Base-by-base conservation (phyloP, 2,329 filamentous ascomycete genomes). In the Harringtonia lauricola region DNA sequence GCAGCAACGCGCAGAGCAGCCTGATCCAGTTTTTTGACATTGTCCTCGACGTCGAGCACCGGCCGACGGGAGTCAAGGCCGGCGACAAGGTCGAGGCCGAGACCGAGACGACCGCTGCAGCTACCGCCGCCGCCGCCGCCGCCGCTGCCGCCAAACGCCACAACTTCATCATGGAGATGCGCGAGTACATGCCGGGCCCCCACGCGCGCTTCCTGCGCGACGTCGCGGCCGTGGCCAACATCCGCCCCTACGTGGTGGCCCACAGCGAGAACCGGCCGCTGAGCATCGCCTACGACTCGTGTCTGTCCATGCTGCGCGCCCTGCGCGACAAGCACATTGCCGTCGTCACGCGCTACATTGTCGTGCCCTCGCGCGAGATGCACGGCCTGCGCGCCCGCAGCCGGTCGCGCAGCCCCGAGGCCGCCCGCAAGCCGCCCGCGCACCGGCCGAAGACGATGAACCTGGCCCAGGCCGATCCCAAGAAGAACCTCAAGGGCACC, bases 21-120 rank as follows among this genome's bases (percentile, higher is more conserved):
- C 69, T 96, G 47, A 92, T 98, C 49, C 92, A 98, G 55, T 95
- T 96, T 68, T 96, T 96, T 57, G 92, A 98, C 60, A 79, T 96
- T 40, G 80, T 86, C 2, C 76, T 98, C 2, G 88, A 88, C 36
- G 76, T 98, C 42, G 82, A 92, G 58, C 92, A 98, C 62, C 80
- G 85, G 9, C 88, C 90, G 0, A 96, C 92, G 0, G 90, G 90
- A 33, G 40, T n/a, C 13, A 61, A 63, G 5, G 70, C 70, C 30
- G 40, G 29, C 4, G 35, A 34, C 8, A 29, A 28, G 22, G 61
- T 64, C 4, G 70, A 71, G 29, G 28, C 28, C 15, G 37, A 35
- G 24, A 26, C 26, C 13, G 39, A n/a, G n/a, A n/a, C n/a, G n/a
- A 36, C 10, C 21, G 33, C 36, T 18, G 34, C n/a, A 19, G n/a